Evolutionary conservation across 352 stramenopile species (phyloP), one percentile per base, ranked within the genome.

Genomic region (Albugo candida): DNA sequence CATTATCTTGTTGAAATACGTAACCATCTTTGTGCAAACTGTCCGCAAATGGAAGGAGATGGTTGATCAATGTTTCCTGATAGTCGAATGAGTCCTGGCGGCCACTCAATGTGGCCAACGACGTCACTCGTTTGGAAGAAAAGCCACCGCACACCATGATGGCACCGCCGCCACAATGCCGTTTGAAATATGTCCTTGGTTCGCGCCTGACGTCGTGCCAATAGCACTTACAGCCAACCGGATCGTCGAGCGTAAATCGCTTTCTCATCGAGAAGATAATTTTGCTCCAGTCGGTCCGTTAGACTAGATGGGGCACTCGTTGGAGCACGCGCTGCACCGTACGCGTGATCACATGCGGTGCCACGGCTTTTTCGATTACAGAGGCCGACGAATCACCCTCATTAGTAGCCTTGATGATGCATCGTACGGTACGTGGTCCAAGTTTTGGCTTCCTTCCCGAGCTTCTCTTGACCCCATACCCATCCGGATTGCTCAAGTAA

Each of bases 221-320:
- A 31, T 63, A 67, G 12, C 47, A 12, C 24, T 65, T 48, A 6
- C 53, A 58, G 0, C 60, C 55, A 18, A 71, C 62, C 1, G 55
- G 58, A 0, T 58, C 62, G 17, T 72, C 62, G 3, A 65, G 40
- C 37, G 64, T 70, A 31, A 53, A 70, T 27, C 63, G 67, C 47
- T 67, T 67, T 31, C 70, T 55, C 11, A 71, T 55, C 0, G 59
- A 66, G 37, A 67, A 70, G 46, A 70, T 58, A 13, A 60, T 52
- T 36, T 34, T 11, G 13, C 56, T 20, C 59, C 62, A 70, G 16
- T 49, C n/a, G 1, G 49, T 34, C 20, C 39, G 18, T 0, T 14
- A 59, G 24, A 47, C 37, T 6, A 65, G 24, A 47, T 54, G 58
- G 43, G 59, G 47, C 2, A 54, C 47, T 16, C 17, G 18, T 1